Base-by-base conservation (phyloP, 768 basidiomycete species). In the Boletus subcaerulescens region DNA sequence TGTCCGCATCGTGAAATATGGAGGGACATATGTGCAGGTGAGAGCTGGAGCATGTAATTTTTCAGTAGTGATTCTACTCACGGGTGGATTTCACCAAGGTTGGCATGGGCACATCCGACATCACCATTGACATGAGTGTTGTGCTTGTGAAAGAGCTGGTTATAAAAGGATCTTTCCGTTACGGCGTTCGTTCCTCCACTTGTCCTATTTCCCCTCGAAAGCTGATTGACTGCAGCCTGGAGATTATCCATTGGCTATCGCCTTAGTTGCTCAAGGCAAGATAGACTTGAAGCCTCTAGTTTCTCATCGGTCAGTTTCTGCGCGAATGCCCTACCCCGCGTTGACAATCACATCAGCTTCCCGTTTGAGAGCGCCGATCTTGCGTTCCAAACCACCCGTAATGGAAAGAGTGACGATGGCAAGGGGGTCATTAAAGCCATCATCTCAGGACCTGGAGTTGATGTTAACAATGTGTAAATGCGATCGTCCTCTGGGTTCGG, bases 81-180 rank as follows among this genome's bases (percentile, higher is more conserved):
- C 7, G 10, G 10, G 31, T 45, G 20, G 10, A 70, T 12, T 67
- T 8, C 31, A 2, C 29, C 36, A 55, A 92, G 83, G 89, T 96
- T 58, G 94, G 94, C 45, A 91, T 91, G 85, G 95, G 94, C 17
- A 77, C 79, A 44, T 80, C 90, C 8, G 82, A 94, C 55, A 79
- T 93, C 50, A 80, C 77, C 11, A 74, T 97, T 56, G 89, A 94
- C 29, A 74, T 95, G 62, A 80, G 81, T 48, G 73, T 78, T 45
- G 72, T 93, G 35, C 80, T 86, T 55, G 77, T 77, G 45, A 94
- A 94, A 73, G 91, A 97, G 72, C 72, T 97, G 18, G 81, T 74
- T 52, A 76, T 93, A 71, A 89, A 87, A 63, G 93, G 94, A 36
- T 91, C 90, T n/a, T 97, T 97, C 87, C 85, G 95, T 62, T 95